A percentile compares a stretch with the other conserved stretches of the same genome.
phyloP scores from a whole-genome alignment of 176 grass and related monocot genomes.

The Elymus sibiricus region DNA sequence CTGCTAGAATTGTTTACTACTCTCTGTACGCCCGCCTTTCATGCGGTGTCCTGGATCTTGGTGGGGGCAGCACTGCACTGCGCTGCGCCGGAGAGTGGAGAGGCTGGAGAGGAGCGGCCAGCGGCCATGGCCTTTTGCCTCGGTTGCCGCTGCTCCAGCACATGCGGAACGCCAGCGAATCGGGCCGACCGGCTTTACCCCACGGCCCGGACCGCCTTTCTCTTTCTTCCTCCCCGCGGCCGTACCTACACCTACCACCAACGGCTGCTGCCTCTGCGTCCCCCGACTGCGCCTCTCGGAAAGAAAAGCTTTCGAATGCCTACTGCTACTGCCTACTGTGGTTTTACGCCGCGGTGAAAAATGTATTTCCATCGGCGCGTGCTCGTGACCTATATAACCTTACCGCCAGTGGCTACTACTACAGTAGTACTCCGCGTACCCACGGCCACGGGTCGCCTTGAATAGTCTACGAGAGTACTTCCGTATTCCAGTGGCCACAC shows the following conservation, averaged over 20 bases:
- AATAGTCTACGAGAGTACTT: neutral
- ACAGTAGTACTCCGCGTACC: neutral
- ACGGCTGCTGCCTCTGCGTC: neutral
- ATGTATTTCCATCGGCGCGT: neutral
- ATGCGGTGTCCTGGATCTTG: conserved; percentile 25
- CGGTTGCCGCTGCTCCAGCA: conserved; percentile 1
- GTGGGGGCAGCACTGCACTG: neutral
- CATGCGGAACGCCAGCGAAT: conserved; percentile 20
- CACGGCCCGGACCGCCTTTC: neutral
- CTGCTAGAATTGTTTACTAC: neutral
- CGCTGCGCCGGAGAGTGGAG: neutral
- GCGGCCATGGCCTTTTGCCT: conserved; percentile 4
- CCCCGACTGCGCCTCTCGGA: neutral
- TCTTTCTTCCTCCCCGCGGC: too few relatives aligned
- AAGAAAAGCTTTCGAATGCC: neutral
- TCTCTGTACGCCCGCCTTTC: neutral
- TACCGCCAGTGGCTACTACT: neutral
- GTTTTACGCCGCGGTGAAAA: too few relatives aligned
- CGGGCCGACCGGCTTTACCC: conserved; percentile 3
- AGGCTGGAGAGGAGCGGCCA: neutral
- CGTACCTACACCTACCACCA: neutral
- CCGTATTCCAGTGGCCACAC: neutral
- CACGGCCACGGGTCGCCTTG: neutral
- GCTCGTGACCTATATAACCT: neutral
- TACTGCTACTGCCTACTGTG: too few relatives aligned